Evolutionary conservation across 371 early-diverging fungal species (phyloP).

Genomic region (Massospora cicadina): DNA sequence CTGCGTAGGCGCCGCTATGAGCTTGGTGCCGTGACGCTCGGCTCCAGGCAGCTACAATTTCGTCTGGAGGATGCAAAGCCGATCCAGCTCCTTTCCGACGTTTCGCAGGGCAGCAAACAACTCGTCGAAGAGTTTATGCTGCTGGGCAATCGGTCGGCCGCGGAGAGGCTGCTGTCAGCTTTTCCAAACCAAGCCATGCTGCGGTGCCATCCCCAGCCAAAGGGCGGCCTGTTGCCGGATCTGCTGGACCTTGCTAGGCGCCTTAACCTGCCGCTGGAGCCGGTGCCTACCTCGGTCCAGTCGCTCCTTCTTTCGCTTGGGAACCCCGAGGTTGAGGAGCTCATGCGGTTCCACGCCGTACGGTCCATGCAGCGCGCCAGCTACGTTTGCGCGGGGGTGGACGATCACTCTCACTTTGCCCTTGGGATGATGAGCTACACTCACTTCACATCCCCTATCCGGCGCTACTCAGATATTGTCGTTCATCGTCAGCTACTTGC

Average conservation of each 20-base stretch:
- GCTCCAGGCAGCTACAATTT: slow-evolving; percentile 77
- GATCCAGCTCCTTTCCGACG: slow-evolving; percentile 72
- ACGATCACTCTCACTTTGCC: slow-evolving; percentile 65
- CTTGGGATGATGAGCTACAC: slow-evolving; percentile 79
- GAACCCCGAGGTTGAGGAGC: neutral
- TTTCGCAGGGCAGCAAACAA: slow-evolving; percentile 83
- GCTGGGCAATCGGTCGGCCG: slow-evolving; percentile 94
- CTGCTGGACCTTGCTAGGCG: neutral
- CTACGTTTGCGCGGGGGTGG: slow-evolving; percentile 78
- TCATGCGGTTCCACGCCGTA: slow-evolving; percentile 20
- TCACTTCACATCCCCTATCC: slow-evolving; percentile 97
- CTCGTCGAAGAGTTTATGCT: slow-evolving; percentile 99
- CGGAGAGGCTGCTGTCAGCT: slow-evolving; percentile 60
- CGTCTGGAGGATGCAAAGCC: slow-evolving; percentile 74
- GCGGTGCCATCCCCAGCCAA: slow-evolving; percentile 63
- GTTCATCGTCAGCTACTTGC: slow-evolving; percentile 82
- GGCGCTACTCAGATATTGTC: slow-evolving; percentile 96
- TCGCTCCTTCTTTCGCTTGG: neutral
- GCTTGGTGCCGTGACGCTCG: slow-evolving; percentile 64
- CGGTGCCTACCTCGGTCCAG: neutral
- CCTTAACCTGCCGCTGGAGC: neutral
- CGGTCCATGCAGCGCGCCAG: slow-evolving; percentile 88
- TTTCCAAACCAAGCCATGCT: slow-evolving; percentile 86
- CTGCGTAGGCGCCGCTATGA: slow-evolving; percentile 56
- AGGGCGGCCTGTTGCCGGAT: slow-evolving; percentile 17